A percentile compares a stretch with the other conserved stretches of the same genome.
phyloP scores from a whole-genome alignment of 345 rosid genomes.

The Durio zibethinus region DNA sequence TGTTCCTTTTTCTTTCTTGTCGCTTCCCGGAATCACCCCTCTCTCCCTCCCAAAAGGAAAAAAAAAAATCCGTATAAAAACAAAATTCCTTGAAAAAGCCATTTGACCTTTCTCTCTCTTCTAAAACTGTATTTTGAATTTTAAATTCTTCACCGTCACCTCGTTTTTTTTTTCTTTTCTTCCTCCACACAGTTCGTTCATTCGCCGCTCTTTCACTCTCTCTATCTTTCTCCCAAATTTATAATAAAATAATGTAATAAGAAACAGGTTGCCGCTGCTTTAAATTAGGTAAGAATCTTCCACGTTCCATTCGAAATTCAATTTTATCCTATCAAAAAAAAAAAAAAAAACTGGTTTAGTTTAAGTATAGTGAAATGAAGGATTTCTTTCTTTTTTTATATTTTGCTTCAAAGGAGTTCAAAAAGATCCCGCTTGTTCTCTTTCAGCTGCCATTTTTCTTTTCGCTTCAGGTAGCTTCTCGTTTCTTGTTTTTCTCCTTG shows the following conservation, averaged over 20 bases:
- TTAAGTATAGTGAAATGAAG: not conserved
- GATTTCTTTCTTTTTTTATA: not conserved
- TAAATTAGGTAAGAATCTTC: slow-evolving; percentile 8
- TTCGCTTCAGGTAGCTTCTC: not conserved
- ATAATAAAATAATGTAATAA: too few species aligned
- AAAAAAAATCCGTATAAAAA: not conserved
- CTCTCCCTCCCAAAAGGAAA: not conserved
- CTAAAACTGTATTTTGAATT: not conserved
- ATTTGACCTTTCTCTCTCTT: not conserved
- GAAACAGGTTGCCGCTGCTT: not conserved
- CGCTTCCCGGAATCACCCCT: not conserved
- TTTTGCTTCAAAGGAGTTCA: not conserved
- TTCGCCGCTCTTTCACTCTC: slow-evolving; percentile 1
- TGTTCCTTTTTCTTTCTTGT: not conserved
- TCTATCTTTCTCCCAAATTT: slow-evolving; percentile 7
- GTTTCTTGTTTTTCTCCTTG: not conserved
- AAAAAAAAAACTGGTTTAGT: not conserved
- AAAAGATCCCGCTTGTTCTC: slow-evolving; percentile 11
- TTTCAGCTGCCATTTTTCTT: not conserved
- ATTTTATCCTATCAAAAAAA: not conserved
- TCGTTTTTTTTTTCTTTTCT: not conserved
- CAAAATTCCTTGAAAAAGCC: not conserved
- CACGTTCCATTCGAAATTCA: not conserved
- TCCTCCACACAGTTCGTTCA: not conserved
- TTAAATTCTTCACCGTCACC: not conserved